Base-by-base conservation (phyloP, 2,329 filamentous ascomycete species). In the Xylariales sp. region DNA sequence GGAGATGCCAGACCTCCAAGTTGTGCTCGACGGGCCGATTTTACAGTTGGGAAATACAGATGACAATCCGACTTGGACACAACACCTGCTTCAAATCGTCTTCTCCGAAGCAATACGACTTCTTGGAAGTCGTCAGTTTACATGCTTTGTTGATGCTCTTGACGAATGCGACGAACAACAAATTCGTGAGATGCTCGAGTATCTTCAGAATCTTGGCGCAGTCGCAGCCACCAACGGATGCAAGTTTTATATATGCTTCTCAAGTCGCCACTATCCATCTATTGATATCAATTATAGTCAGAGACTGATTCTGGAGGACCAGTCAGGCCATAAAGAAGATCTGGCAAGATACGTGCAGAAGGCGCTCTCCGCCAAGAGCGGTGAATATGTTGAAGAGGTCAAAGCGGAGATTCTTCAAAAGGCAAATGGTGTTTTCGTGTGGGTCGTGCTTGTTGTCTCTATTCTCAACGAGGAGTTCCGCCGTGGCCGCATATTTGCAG, bases 371-470 rank as follows among this genome's bases (percentile, higher is more conserved):
- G 48, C 60, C 17, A 41, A 5, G 0, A 37, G 45, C 2, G 28
- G 34, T 16, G 36, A 31, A 10, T 25, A 24, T 12, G 45, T 40
- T 6, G 33, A 48, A 42, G 14, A 21, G 1, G 42, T 63, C 27
- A 35, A 46, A 8, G 29, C 37, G 0, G 44, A 59, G 1, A 44
- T 73, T 1, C 35, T 58, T 0, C 20, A 54, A 2, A 70, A 65
- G 28, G 58, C 68, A 3, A 53, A 59, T 0, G 62, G 63, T 0
- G 53, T 72, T 0, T 74, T 74, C 15, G 52, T 73, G 28, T 71
- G 67, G 67, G 54, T 63, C 4, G 56, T 61, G 0, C 37, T 70
- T 1, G 67, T 70, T 3, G 54, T 72, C 1, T 39, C 50, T 3
- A 69, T 70, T 4, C 47, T 74, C 1, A 69, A 71, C 38, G 57